These are phyloP conservation scores for Diaporthe longicolla DNA, from an alignment of 2,329 filamentous ascomycete species.

Conservation along the genomic window DNA sequence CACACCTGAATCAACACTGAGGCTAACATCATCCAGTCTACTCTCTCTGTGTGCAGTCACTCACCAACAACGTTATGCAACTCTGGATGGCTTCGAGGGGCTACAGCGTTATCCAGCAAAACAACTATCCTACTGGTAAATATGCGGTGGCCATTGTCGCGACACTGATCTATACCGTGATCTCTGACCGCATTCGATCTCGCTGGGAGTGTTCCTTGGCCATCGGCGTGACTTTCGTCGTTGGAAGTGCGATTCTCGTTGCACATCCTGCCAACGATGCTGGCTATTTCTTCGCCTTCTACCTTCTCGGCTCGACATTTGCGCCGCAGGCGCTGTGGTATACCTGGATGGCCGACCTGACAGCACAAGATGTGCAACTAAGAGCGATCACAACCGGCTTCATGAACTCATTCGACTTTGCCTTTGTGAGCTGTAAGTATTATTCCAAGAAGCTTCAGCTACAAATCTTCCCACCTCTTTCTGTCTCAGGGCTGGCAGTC, in stretches of 20 bases:
- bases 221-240: slow-evolving; percentile 58
- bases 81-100: slow-evolving; percentile 61
- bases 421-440: slow-evolving; percentile 54
- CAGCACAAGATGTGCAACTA: slow-evolving; percentile 56
- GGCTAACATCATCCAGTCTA: slow-evolving; percentile 50
- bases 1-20: too few species aligned
- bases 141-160: slow-evolving; percentile 59
- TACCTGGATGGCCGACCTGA: slow-evolving; percentile 62
- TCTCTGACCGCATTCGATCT: slow-evolving; percentile 58
- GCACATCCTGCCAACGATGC: slow-evolving; percentile 51
- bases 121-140: slow-evolving; percentile 59
- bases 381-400: slow-evolving; percentile 60
- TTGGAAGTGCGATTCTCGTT: slow-evolving; percentile 56
- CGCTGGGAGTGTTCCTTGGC: slow-evolving; percentile 60
- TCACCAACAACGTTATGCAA: slow-evolving; percentile 60
- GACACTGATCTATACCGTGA: slow-evolving; percentile 56
- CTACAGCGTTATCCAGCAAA: slow-evolving; percentile 59
- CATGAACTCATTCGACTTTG: slow-evolving; percentile 61
- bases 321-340: slow-evolving; percentile 63
- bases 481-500: too few species aligned
- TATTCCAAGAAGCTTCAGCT: slow-evolving; percentile 23
- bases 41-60: slow-evolving; percentile 58
- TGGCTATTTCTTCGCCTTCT: slow-evolving; percentile 60
- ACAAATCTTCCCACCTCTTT: neutral
- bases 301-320: slow-evolving; percentile 59